Conservation (phyloP, 495 filamentous ascomycete species). For the Tuber melanosporum region DNA sequence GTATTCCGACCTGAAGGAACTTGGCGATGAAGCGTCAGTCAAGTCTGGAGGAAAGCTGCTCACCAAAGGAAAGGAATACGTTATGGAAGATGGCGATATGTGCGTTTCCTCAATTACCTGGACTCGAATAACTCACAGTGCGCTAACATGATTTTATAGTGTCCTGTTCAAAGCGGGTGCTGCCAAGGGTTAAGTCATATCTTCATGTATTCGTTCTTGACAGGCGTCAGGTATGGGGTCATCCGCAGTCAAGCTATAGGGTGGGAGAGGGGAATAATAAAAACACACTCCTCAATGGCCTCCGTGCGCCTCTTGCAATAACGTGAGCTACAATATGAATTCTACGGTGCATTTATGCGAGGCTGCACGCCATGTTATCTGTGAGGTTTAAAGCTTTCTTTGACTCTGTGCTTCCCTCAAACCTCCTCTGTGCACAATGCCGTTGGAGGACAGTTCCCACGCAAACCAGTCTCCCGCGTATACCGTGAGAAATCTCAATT, state of each 20-base stretch:
- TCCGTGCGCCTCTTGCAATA: neutral
- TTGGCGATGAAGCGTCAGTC: conserved; percentile 79
- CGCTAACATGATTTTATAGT: conserved; percentile 46
- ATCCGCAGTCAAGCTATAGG: neutral
- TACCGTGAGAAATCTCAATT: neutral
- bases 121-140: conserved; percentile 35
- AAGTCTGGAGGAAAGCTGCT: conserved; percentile 92
- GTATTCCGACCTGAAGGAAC: conserved; percentile 68
- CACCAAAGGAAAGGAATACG: conserved; percentile 99
- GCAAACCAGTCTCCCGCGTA: neutral
- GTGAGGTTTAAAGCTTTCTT: neutral
- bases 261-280: neutral
- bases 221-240: neutral
- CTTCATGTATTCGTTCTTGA: neutral
- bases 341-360: neutral
- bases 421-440: neutral
- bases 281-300: neutral
- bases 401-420: neutral
- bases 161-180: conserved; percentile 93
- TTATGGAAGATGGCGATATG: conserved; percentile 69
- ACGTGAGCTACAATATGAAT: neutral
- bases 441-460: neutral
- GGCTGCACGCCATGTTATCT: neutral
- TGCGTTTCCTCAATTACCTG: conserved; percentile 27
- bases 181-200: conserved; percentile 60